Evolutionary conservation across 495 filamentous ascomycete genomes (phyloP), one percentile per base, ranked within the genome.

Genomic region (Neurospora sp.): DNA sequence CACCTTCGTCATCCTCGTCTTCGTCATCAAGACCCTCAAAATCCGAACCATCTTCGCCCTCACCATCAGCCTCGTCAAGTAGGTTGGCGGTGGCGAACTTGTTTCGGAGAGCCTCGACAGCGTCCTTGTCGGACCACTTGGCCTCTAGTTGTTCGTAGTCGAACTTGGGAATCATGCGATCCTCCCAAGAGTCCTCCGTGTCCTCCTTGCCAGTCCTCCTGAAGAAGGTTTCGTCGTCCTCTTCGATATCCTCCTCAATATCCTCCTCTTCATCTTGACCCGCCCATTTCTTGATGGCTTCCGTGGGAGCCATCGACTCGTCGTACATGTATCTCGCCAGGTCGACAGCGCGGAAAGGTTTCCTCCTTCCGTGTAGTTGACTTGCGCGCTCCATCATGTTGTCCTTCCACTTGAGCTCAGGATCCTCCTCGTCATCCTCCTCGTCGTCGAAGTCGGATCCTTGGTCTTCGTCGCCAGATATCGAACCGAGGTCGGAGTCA

Each of bases 401-500:
- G 4, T 90, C 86, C 79, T 98, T 98, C 96, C 96, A 99, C 69
- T 87, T 85, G 3, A 89, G 72, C 9, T 85, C 88, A 3, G 89
- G 89, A 20, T 90, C 89, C 59, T 92, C 91, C 39, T 91, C 91
- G 44, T 86, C 89, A n/a, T 88, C 86, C 14, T 86, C 85, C 0
- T 87, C 82, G 2, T 86, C 87, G 37, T 88, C 88, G 2, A 74
- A 77, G 3, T 82, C 82, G 0, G 77, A 79, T 2, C 83, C 86
- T 18, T 88, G 85, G 27, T 83, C 89, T 74, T 91, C 89, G 37
- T 94, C 89, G 5, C 85, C 90, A n/a, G 92, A 96, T 42, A 97
- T 82, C 16, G 96, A 98, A 14, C 96, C 96, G 4, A 98, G 84
- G 79, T 98, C 96, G 8, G 95, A 98, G 78, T 99, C 96, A 77